Evolutionary conservation across 106 monocot genomes (phyloP).

Genomic region (Allium sativum): DNA sequence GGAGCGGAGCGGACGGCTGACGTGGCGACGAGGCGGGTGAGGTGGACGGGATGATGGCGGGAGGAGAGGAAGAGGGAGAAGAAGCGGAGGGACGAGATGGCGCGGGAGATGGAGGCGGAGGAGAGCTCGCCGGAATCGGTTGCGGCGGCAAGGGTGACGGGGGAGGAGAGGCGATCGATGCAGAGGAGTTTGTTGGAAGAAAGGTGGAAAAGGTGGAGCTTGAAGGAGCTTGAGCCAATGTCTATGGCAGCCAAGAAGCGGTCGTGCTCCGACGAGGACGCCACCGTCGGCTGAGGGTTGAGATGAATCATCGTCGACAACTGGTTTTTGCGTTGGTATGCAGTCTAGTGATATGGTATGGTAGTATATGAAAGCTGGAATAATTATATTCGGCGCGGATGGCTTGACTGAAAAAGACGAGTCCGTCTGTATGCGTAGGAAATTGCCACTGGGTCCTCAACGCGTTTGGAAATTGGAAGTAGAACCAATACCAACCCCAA

Average conservation of each 20-base stretch:
- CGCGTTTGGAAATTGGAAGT: too few relatives aligned
- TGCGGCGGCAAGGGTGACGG: constrained; percentile 12
- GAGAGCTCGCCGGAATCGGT: background rate
- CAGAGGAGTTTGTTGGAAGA: constrained; percentile 8
- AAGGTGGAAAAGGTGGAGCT: constrained; percentile 7
- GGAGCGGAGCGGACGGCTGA: constrained; percentile 7
- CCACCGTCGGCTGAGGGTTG: background rate
- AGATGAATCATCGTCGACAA: background rate
- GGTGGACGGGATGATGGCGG: background rate
- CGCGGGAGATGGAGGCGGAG: background rate
- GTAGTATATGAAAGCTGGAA: too few relatives aligned
- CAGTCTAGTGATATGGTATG: too few relatives aligned
- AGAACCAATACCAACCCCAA: too few relatives aligned
- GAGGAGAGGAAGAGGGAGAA: constrained; percentile 2
- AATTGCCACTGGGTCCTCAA: too few relatives aligned
- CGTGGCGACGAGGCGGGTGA: constrained; percentile 15
- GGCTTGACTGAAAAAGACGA: too few relatives aligned
- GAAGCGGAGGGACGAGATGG: constrained; percentile 6
- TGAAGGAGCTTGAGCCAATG: constrained; percentile 23
- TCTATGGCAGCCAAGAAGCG: constrained; percentile 17
- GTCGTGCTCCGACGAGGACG: background rate
- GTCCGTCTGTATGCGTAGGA: too few relatives aligned
- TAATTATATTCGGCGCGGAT: too few relatives aligned
- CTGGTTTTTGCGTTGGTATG: too few relatives aligned
- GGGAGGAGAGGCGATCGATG: constrained; percentile 9